Base-by-base conservation (phyloP, 805 yeast species). In the Isabelozyma pseudorhagii region DNA sequence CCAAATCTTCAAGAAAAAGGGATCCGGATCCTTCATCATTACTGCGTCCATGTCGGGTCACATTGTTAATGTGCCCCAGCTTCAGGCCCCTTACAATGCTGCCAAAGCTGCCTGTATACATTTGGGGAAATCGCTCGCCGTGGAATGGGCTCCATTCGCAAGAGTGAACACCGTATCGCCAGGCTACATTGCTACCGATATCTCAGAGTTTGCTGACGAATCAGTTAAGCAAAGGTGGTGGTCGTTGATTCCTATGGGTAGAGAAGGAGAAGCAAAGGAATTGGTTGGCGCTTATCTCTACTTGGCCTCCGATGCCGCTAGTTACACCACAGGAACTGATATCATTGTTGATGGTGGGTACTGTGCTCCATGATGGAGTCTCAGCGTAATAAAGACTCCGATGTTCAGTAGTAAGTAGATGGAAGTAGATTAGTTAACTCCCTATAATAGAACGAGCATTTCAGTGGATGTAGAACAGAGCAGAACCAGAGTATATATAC, bases 1-100 rank as follows among this genome's bases (percentile, higher is more conserved):
- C 38, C 54, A 60, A 50, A 67, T 74, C 50, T 72, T 72, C 58
- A 58, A 64, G 55, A 64, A 69, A 56, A 61, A 69, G 44, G 74
- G 75, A 14, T 61, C 59, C 51, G 78, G 78, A n/a, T 72, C 77
- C 8, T 66, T 74, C 51, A 68, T 74, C 48, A 61, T 72, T 52
- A 74, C 79, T 15, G 77, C 78, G 5, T 73, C 78, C 18, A 74
- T 74, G 75, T 71, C 77, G 9, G 79, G 77, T n/a, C 76, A 72
- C 59, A 73, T 74, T 56, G 78, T 69, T 47, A 74, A 74, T 55
- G 69, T 72, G 40, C 79, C 79, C 4, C 77, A 74, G 56, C 54
- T 67, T 51, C 79, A 74, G 55, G 75, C 77, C 18, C 76, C 78
- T 34, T 74, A 74, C 60, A 74, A 74, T 56, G 77, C 78, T 21